Conservation (phyloP, 768 basidiomycete genomes). For the Serpula lacrymans region DNA sequence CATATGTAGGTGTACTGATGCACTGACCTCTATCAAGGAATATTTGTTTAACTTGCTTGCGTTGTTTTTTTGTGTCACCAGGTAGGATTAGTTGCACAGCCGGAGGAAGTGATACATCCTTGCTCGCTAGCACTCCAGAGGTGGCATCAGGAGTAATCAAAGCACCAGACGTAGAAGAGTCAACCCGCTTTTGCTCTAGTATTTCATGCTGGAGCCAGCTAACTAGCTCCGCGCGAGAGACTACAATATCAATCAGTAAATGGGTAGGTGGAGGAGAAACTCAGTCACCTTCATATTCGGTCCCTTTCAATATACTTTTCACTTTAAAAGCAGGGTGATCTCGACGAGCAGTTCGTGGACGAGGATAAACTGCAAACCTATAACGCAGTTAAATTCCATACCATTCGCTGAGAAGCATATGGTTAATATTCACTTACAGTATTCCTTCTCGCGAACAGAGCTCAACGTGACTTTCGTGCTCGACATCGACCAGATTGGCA, state of each 20-base stretch:
- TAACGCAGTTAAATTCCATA: constrained; percentile 39
- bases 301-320: constrained; percentile 77
- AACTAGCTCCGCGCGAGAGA: constrained; percentile 66
- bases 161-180: constrained; percentile 61
- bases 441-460: constrained; percentile 80
- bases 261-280: not conserved
- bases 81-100: constrained; percentile 68
- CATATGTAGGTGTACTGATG: not conserved
- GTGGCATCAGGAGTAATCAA: constrained; percentile 38
- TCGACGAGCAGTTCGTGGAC: constrained; percentile 51
- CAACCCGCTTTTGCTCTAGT: constrained; percentile 73
- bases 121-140: constrained; percentile 28
- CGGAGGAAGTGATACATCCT: constrained; percentile 31
- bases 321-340: constrained; percentile 75
- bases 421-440: constrained; percentile 45
- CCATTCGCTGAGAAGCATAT: not conserved
- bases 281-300: constrained; percentile 65
- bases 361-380: constrained; percentile 52
- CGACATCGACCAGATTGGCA: constrained; percentile 55
- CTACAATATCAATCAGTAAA: constrained; percentile 33
- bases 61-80: constrained; percentile 67
- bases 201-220: constrained; percentile 75
- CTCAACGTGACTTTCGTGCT: constrained; percentile 64
- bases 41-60: constrained; percentile 68
- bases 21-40: constrained; percentile 62